Evolutionary conservation across 495 filamentous ascomycete genomes (phyloP), one percentile per base, ranked within the genome.

Genomic region (Hypomontagnella monticulosa): DNA sequence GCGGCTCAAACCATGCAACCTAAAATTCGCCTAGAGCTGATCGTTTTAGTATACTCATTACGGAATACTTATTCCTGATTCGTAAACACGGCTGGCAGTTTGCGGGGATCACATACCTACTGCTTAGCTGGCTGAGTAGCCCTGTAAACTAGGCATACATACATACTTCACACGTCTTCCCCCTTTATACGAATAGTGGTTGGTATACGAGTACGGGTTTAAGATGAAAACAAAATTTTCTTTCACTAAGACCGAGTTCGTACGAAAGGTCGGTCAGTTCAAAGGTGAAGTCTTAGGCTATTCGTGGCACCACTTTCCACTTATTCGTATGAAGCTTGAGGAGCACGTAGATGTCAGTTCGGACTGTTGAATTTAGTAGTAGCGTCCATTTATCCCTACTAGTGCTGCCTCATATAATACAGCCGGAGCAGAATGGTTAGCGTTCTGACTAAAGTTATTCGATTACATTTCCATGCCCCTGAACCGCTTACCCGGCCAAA

Each of bases 81-180:
- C 42, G 56, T 33, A 30, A 54, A 36, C 52, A 32, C 40, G 44
- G 41, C 40, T 58, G 15, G 32, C 7, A 44, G 27, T 52, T 53
- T 64, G 61, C 53, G 47, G 54, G 61, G 61, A 42, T 44, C 12
- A 20, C 46, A 58, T 53, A 42, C 19, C 7, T 10, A 9, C 23
- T 44, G 30, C 16, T 37, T 51, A 14, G 36, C 3, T 50, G 44
- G 38, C 27, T 37, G 44, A 38, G 32, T 36, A 49, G 14, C 59
- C 42, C 37, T 50, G 38, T 14, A n/a, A 27, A 18, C 61, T 20
- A 63, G 51, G 34, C 20, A 57, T 19, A 32, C 38, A 51, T 52
- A 20, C 43, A 51, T 57, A 36, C 34, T 27, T 49, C 9, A 10
- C 46, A 27, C 20, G 6, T 6, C 6, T 6, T 27, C 6, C 23